Evolutionary conservation across 129 eudicot species (phyloP).

Genomic region (Calendula officinalis): DNA sequence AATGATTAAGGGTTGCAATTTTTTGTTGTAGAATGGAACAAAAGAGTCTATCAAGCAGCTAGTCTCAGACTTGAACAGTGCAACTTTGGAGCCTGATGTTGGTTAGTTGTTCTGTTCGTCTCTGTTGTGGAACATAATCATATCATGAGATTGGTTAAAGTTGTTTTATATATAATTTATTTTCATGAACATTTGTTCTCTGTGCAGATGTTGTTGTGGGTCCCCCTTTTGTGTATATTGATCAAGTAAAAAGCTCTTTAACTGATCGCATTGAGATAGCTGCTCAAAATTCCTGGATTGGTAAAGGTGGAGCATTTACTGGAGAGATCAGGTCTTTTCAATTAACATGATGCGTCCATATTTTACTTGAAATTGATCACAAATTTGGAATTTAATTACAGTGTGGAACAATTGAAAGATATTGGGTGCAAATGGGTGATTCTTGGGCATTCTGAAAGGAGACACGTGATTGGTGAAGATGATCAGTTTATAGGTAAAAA

Average conservation of each 20-base stretch:
- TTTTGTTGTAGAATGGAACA: constrained; percentile 73
- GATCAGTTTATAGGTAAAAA: constrained; percentile 98
- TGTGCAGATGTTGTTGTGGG: constrained; percentile 86
- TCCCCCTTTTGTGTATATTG: constrained; percentile 90
- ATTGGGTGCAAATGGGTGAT: constrained; percentile 96
- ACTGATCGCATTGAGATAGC: constrained; percentile 80
- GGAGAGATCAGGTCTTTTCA: constrained; percentile 86
- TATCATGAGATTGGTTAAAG: too few relatives aligned
- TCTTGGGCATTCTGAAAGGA: constrained; percentile 96
- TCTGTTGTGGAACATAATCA: background rate
- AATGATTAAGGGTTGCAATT: constrained; percentile 16
- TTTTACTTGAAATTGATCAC: background rate
- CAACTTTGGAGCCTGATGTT: constrained; percentile 91
- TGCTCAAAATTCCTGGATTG: constrained; percentile 96
- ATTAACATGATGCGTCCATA: background rate
- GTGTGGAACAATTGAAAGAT: constrained; percentile 94
- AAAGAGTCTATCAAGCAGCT: constrained; percentile 94
- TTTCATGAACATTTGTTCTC: background rate
- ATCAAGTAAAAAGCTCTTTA: constrained; percentile 87
- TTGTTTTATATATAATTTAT: background rate
- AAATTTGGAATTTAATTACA: constrained; percentile 21
- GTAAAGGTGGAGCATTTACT: constrained; percentile 98
- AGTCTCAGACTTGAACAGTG: constrained; percentile 87
- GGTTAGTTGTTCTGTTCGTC: constrained; percentile 58
- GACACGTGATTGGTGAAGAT: constrained; percentile 83